Evolutionary conservation across 495 filamentous ascomycete genomes (phyloP), one percentile per base, ranked within the genome.

Genomic region (Aspergillus baeticus): DNA sequence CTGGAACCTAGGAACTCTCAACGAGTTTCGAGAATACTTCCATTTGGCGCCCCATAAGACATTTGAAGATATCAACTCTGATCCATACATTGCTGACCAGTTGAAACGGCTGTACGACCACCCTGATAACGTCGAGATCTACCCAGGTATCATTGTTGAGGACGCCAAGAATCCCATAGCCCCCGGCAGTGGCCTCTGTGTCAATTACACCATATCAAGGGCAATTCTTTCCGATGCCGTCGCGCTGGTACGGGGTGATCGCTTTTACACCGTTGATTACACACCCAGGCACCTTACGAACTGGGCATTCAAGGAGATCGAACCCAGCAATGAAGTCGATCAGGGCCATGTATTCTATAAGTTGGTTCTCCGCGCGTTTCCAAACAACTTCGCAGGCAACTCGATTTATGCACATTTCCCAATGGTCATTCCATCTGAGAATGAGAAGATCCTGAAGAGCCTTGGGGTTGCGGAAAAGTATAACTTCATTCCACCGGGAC

Each of bases 211-310:
- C 13, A 87, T 89, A 45, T 92, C 89, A 2, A 83, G 89, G 57
- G 88, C 88, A 1, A 87, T 96, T 49, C 77, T 96, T 5, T 92
- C 89, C 0, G 92, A 96, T 67, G 92, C 92, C 2, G 88, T 92
- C 7, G 84, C 84, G 35, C 73, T 96, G n/a, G 90, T 95, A 35
- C 82, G 92, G 33, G 88, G 91, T 15, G 92, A 96, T 68, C 80
- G 92, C 6, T 92, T 93, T 72, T 92, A 94, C 69, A 95, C 92
- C 6, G 73, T 81, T 43, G 80, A 83, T 59, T 92, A 90, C 67
- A 88, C 84, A 31, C 82, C 92, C 0, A 83, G 81, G 33, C 81
- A 84, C 53, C 79, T 96, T 14, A 96, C 92, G 5, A 92, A 89
- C 63, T 96, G 89, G 89, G 91, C 89, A 3, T 80, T 72, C 63